Percentiles rank a stretch among this genome's conserved stretches.
These are phyloP conservation scores for Lodderomyces beijingensis DNA, from an alignment of 1,139 yeast genomes.

Conservation along the genomic window DNA sequence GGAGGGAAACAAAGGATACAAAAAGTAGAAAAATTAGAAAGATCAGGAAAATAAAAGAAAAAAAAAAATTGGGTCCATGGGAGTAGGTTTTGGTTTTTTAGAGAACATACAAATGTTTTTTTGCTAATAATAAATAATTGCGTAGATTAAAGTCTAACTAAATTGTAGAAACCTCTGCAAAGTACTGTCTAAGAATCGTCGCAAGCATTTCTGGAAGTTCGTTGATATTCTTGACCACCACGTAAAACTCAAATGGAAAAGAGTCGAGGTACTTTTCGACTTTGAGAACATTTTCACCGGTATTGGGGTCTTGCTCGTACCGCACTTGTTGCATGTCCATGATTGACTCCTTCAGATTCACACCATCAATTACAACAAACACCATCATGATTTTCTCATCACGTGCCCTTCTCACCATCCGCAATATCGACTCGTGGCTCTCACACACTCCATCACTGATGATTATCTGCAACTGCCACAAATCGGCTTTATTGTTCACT, in stretches of 20 bases:
- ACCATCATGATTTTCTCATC: constrained; percentile 94
- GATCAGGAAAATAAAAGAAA: too few relatives aligned
- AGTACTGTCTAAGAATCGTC: constrained; percentile 85
- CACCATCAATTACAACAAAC: constrained; percentile 89
- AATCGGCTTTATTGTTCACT: constrained; percentile 51
- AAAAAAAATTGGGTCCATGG: too few relatives aligned
- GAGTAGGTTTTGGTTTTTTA: constrained; percentile 3
- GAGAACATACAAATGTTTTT: neutral
- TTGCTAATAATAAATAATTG: too few relatives aligned
- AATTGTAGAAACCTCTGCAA: constrained; percentile 51
- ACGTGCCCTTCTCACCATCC: constrained; percentile 85
- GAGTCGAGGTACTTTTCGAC: constrained; percentile 85
- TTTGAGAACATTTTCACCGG: constrained; percentile 68
- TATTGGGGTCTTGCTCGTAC: constrained; percentile 60
- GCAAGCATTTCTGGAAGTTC: constrained; percentile 93
- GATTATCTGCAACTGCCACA: constrained; percentile 92
- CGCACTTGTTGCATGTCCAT: constrained; percentile 93
- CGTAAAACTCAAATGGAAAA: constrained; percentile 96
- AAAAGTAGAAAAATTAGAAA: too few relatives aligned
- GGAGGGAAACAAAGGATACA: too few relatives aligned
- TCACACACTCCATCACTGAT: constrained; percentile 97
- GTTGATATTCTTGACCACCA: constrained; percentile 81
- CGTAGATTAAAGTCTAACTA: too few relatives aligned
- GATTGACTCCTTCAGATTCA: constrained; percentile 78
- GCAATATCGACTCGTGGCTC: constrained; percentile 76